phyloP scores from a whole-genome alignment of 1,139 yeast species.

The Candida smagusa region DNA sequence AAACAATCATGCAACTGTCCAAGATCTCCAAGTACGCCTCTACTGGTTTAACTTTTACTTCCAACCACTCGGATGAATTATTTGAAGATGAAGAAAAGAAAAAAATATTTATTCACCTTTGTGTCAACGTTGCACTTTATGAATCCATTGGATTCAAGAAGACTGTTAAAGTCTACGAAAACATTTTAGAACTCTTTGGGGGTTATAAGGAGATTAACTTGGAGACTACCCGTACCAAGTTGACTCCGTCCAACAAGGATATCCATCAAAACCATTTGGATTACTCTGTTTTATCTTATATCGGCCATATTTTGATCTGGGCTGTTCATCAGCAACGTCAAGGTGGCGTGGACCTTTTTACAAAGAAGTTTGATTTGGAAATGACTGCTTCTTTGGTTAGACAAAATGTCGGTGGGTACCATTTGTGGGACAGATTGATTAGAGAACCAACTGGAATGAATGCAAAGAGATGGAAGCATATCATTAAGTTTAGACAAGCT shows the following conservation, averaged over 20 bases:
- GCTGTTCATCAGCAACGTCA: slow-evolving; percentile 26
- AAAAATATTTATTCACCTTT: slow-evolving; percentile 28
- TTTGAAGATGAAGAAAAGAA: slow-evolving; percentile 26
- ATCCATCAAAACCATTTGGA: slow-evolving; percentile 39
- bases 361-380: slow-evolving; percentile 19
- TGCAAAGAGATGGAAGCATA: slow-evolving; percentile 46
- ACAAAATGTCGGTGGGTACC: slow-evolving; percentile 38
- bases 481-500: slow-evolving; percentile 36
- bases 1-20: slow-evolving; percentile 33
- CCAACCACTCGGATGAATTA: slow-evolving; percentile 24
- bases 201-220: slow-evolving; percentile 34
- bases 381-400: slow-evolving; percentile 19
- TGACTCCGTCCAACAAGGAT: slow-evolving; percentile 34
- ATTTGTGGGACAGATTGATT: slow-evolving; percentile 43
- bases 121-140: slow-evolving; percentile 37
- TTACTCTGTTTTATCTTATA: slow-evolving; percentile 36
- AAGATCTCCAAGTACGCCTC: slow-evolving; percentile 31
- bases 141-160: slow-evolving; percentile 39
- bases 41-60: slow-evolving; percentile 27
- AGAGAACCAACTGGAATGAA: slow-evolving; percentile 35
- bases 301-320: slow-evolving; percentile 45
- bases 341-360: slow-evolving; percentile 15
- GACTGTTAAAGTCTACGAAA: slow-evolving; percentile 24
- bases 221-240: slow-evolving; percentile 31
- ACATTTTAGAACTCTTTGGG: slow-evolving; percentile 30